A percentile compares a stretch with the other conserved stretches of the same genome.
Evolutionary conservation across 345 rosid genomes (phyloP).

Genomic region (Excoecaria agallocha): DNA sequence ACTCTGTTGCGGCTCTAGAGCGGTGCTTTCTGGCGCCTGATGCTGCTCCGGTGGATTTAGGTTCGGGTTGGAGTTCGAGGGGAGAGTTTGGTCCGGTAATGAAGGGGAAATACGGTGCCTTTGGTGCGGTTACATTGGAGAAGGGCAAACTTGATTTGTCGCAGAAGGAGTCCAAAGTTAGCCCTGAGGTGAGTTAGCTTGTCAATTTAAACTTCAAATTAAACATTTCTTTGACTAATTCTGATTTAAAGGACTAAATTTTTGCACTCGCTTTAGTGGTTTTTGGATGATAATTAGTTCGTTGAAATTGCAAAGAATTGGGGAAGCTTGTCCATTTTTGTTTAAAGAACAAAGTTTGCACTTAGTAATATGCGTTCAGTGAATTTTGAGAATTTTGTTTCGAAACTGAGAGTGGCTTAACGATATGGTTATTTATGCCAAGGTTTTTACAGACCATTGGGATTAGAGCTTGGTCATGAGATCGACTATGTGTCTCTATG

Average conservation of each 20-base stretch:
- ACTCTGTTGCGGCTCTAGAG: conserved; percentile 47
- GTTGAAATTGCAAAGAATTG: background rate
- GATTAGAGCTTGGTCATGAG: background rate
- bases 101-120: conserved; percentile 66
- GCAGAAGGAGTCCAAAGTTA: conserved; percentile 52
- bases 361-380: background rate
- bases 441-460: background rate
- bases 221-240: background rate
- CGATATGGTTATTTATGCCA: background rate
- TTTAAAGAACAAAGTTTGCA: background rate
- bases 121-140: conserved; percentile 83
- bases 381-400: background rate
- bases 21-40: conserved; percentile 50
- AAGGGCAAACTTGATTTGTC: conserved; percentile 78
- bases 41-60: conserved; percentile 21
- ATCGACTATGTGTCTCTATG: background rate
- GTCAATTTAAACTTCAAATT: background rate
- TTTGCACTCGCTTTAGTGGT: background rate
- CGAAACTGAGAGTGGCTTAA: too few species aligned
- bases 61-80: conserved; percentile 27
- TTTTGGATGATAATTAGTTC: background rate
- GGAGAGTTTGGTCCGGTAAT: conserved; percentile 60
- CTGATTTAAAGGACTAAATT: background rate
- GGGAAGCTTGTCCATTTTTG: too few species aligned
- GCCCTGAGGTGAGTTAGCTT: conserved; percentile 64